Evolutionary conservation across 108 stramenopile species (phyloP).

Genomic region (Epithemia pelagica): DNA sequence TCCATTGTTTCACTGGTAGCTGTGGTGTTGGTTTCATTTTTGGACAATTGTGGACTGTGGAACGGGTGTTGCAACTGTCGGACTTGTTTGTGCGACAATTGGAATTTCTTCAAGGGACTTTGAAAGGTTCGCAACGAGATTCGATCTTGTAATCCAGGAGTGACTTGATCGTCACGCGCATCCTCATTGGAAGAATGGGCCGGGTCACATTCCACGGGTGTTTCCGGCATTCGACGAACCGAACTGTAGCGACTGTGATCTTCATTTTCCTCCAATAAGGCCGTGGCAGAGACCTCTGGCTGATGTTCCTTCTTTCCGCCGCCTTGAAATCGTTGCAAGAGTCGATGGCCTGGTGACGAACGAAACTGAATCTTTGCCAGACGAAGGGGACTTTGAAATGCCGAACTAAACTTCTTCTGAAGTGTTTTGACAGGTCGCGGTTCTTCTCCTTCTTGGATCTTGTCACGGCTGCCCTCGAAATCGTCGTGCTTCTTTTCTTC

Average conservation of each 20-base stretch:
- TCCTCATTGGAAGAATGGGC: neutral
- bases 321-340: neutral
- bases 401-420: neutral
- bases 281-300: neutral
- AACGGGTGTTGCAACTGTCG: neutral
- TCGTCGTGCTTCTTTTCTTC: neutral
- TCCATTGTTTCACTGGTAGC: neutral
- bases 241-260: too few species aligned
- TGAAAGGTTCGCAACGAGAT: neutral
- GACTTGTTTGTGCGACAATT: neutral
- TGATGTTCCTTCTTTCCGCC: neutral
- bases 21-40: neutral
- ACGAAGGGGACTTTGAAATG: neutral
- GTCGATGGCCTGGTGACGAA: neutral
- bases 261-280: neutral
- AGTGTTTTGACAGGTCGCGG: neutral
- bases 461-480: neutral
- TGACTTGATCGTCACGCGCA: neutral
- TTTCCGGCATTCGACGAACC: too few species aligned
- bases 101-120: neutral
- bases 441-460: neutral
- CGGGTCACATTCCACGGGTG: neutral
- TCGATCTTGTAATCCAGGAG: neutral
- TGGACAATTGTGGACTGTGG: neutral
- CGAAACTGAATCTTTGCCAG: neutral